A percentile compares a stretch with the other conserved stretches of the same genome.
Evolutionary conservation across 768 basidiomycete species (phyloP).

Genomic region (Scleroderma bovista): DNA sequence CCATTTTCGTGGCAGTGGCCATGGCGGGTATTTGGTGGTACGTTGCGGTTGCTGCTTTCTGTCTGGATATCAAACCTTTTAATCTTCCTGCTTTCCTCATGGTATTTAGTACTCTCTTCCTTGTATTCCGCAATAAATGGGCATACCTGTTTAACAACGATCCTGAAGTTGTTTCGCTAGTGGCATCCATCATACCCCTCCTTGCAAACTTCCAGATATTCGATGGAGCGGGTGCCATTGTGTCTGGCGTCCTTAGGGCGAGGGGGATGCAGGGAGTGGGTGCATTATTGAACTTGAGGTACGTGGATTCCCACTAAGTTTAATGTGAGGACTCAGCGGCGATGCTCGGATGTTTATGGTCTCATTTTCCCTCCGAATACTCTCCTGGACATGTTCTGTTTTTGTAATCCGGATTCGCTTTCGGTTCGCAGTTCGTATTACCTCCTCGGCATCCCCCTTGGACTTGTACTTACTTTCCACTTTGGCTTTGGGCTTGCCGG

Average conservation of each 20-base stretch:
- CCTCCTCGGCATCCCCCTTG: conserved; percentile 76
- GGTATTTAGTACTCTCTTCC: conserved; percentile 42
- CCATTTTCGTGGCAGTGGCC: conserved; percentile 59
- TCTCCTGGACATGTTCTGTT: too few relatives aligned
- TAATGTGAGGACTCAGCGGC: background rate
- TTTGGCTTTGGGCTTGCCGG: conserved; percentile 56
- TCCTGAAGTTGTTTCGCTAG: conserved; percentile 41
- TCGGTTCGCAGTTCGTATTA: conserved; percentile 67
- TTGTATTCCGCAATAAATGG: conserved; percentile 61
- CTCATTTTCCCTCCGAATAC: background rate
- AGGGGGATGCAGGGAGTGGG: conserved; percentile 64
- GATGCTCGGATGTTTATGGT: background rate
- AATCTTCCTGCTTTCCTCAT: background rate
- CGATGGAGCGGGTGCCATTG: conserved; percentile 67
- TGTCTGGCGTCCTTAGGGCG: conserved; percentile 76
- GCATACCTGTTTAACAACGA: conserved; percentile 71
- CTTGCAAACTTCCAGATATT: conserved; percentile 82
- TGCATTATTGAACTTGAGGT: conserved; percentile 1
- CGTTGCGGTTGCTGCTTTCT: conserved; percentile 1
- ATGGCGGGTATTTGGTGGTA: conserved; percentile 68
- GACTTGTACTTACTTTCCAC: conserved; percentile 70
- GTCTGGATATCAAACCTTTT: background rate
- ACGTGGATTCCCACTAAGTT: background rate
- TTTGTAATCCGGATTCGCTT: conserved; percentile 53
- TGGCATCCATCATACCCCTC: conserved; percentile 67